Base-by-base conservation (phyloP, 345 rosid genomes). In the Balakata baccata region DNA sequence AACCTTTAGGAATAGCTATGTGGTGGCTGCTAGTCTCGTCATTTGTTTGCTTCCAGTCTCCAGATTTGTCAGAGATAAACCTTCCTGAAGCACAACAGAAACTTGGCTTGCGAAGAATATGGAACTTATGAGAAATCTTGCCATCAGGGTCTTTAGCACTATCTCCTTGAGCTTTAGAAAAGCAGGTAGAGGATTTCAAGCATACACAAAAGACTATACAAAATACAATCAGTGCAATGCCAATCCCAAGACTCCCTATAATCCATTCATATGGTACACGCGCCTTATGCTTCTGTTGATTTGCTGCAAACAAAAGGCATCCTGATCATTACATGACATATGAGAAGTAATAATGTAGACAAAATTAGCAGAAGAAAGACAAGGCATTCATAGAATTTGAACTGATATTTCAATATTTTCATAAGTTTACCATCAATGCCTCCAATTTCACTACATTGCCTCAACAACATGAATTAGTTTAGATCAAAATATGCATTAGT, bases 1-100 rank as follows among this genome's bases (percentile, higher is more conserved):
- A 53, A 94, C 97, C 97, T 88, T 77, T 90, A 11, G 95, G 92
- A 76, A 88, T 78, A 73, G 87, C 80, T 71, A 82, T 83, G 64
- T 84, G 92, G 84, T 81, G 89, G 71, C 80, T 81, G 81, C 85
- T 90, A 65, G 87, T 66, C 77, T 94, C 92, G 37, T 88, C 90
- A 62, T 81, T 85, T 22, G 84, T 79, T 79, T 88, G 94, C 78
- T 84, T 87, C 81, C 84, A 70, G 76, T 94, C 93, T 20, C 81
- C 90, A 11, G 94, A 83, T 69, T 87, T 88, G 83, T 91, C 85
- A 74, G 93, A 82, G 17, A 84, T 82, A 81, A 84, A 88, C 81
- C 98, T 88, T 69, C 93, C 92, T 53, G 97, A 94, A 80, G 86
- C 91, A 84, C 97, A 92, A 72, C 88, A 87, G 83, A 94, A 90